These are phyloP conservation scores for Thermothielavioides terrestris DNA, from an alignment of 495 filamentous ascomycete species.

Conservation along the genomic window DNA sequence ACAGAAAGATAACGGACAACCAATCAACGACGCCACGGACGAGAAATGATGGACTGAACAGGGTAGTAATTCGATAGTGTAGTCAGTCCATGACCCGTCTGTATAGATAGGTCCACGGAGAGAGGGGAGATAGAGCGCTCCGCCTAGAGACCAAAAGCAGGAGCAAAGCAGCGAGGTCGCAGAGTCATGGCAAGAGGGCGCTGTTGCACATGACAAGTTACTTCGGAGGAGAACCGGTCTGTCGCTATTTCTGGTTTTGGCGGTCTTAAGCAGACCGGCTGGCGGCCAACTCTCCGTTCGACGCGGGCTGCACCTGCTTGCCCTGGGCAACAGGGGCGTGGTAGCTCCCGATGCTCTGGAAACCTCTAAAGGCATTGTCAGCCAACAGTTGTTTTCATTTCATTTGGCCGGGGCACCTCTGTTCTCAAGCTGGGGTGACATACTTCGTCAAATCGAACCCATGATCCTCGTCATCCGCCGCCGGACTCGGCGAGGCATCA, in stretches of 20 bases:
- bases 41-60: too few relatives aligned
- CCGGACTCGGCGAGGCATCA: conserved; percentile 17
- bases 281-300: conserved; percentile 11
- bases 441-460: conserved; percentile 35
- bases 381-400: too few relatives aligned
- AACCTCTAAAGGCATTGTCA: conserved; percentile 24
- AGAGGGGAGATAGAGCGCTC: too few relatives aligned
- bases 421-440: neutral
- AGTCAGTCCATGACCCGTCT: too few relatives aligned
- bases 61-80: too few relatives aligned
- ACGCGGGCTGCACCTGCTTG: conserved; percentile 24
- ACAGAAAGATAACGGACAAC: too few relatives aligned
- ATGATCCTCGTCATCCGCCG: conserved; percentile 22
- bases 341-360: conserved; percentile 35
- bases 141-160: too few relatives aligned
- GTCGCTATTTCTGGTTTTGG: too few relatives aligned
- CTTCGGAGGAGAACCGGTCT: neutral
- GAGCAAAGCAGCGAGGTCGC: too few relatives aligned
- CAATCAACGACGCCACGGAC: too few relatives aligned
- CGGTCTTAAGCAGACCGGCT: conserved; percentile 1
- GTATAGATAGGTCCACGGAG: too few relatives aligned
- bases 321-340: conserved; percentile 28
- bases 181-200: neutral
- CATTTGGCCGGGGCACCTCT: too few relatives aligned
- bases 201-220: neutral